These are phyloP conservation scores for Neospermospora avenae DNA, from an alignment of 2,329 filamentous ascomycete species.

Conservation along the genomic window DNA sequence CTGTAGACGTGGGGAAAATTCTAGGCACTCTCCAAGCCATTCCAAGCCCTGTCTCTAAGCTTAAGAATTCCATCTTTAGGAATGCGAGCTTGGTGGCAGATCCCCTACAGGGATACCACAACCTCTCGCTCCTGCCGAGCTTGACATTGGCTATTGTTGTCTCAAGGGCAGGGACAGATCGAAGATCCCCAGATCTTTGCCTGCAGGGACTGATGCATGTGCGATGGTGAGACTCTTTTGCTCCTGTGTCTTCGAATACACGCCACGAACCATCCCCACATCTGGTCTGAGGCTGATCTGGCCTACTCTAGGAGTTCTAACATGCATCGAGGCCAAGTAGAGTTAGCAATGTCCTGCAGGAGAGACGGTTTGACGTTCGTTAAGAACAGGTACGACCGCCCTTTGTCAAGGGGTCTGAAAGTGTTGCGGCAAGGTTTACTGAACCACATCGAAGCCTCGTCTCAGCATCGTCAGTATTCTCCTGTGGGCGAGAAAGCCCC, in stretches of 20 bases:
- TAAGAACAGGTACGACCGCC: constrained; percentile 21
- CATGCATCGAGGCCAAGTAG: not conserved
- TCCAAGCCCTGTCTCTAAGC: not conserved
- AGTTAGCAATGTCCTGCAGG: constrained; percentile 2
- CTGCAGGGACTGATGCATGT: constrained; percentile 11
- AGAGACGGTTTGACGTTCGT: constrained; percentile 7
- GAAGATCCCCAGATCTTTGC: constrained; percentile 5
- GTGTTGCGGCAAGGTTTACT: constrained; percentile 25
- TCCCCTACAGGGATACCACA: too few relatives aligned
- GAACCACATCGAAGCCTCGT: constrained; percentile 5
- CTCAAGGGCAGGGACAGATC: not conserved
- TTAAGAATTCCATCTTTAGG: not conserved
- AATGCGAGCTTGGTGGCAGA: too few relatives aligned
- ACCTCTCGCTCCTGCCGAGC: not conserved
- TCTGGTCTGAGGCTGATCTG: constrained; percentile 21
- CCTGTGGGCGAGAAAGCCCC: constrained; percentile 1
- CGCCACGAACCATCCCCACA: constrained; percentile 15
- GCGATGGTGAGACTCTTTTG: constrained; percentile 13
- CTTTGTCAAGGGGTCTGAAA: constrained; percentile 22
- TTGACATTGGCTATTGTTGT: not conserved
- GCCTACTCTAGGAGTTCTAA: constrained; percentile 20
- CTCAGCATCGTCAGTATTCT: constrained; percentile 4
- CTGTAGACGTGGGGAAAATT: not conserved
- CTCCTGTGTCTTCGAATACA: constrained; percentile 8
- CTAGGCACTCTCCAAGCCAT: not conserved